Percentiles rank a stretch among this genome's conserved stretches.
phyloP scores from a whole-genome alignment of 2,329 filamentous ascomycete genomes.

The Aureobasidium sp. region DNA sequence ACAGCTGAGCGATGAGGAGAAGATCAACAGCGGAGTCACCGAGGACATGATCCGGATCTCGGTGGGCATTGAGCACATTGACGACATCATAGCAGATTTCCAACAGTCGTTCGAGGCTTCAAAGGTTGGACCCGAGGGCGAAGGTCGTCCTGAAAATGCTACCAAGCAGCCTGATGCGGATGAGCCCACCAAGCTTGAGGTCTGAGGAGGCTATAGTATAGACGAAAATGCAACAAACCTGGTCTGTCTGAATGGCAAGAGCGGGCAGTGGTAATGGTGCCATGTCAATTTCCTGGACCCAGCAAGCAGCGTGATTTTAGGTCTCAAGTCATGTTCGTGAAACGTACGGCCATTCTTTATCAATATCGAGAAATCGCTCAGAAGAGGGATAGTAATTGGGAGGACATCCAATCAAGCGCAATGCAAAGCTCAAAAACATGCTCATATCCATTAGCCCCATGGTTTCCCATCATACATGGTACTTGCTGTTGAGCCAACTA shows the following conservation, averaged over 20 bases:
- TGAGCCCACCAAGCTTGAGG: constrained; percentile 22
- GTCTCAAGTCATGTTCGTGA: too few relatives aligned
- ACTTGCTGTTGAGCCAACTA: too few relatives aligned
- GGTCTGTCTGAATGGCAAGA: not conserved
- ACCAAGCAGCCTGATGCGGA: constrained; percentile 25
- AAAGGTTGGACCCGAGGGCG: constrained; percentile 22
- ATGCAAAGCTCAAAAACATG: too few relatives aligned
- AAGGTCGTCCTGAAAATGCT: constrained; percentile 32
- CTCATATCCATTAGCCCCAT: too few relatives aligned
- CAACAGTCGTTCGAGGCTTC: constrained; percentile 70
- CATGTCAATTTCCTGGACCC: too few relatives aligned
- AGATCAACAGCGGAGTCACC: constrained; percentile 71
- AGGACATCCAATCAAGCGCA: too few relatives aligned
- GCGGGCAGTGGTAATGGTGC: too few relatives aligned
- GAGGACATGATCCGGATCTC: constrained; percentile 92
- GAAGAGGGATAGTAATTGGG: too few relatives aligned
- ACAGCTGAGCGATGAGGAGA: constrained; percentile 80
- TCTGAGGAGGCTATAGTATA: not conserved
- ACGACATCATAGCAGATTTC: constrained; percentile 94
- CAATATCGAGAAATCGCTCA: too few relatives aligned
- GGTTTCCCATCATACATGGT: too few relatives aligned
- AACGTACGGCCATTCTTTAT: too few relatives aligned
- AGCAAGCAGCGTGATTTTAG: too few relatives aligned
- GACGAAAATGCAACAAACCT: not conserved
- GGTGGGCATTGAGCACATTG: constrained; percentile 91